Base-by-base conservation (phyloP, 2,329 filamentous ascomycete genomes). In the Polytolypa hystricis region DNA sequence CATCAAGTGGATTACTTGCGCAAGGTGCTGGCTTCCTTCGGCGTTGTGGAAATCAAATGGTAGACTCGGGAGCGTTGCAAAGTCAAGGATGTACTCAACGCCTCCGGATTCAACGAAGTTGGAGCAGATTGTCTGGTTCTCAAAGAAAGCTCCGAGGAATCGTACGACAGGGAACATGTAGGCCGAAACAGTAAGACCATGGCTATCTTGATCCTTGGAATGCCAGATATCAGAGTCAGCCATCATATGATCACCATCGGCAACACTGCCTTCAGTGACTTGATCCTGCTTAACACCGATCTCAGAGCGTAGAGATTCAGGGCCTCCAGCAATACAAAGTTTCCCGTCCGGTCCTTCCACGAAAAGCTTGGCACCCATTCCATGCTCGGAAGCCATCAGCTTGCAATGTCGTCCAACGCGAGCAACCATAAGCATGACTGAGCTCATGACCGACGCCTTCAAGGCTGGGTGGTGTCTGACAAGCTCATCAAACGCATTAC, bases 401-500 rank as follows among this genome's bases (percentile, higher is more conserved):
- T 75, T 74, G 45, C 81, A 85, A 16, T 95, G 65, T 45, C 81
- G 71, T 27, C 78, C 75, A 23, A 98, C 81, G 36, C 85, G 77
- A 21, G 79, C 79, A 42, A 94, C 76, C 84, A 96, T 93, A 44
- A 86, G 79, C 41, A 93, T 73, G 11, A 94, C 77, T n/a, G 84
- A 81, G 44, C 82, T 80, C 43, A 89, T 77, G 41, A 98, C 91
- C 3, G 79, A 73, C 7, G 73, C 72, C 47, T 87, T 84, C 30
- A 99, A 65, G 15, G 76, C 71, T 1, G 93, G 91, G 51, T 99
- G 91, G 54, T 99, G 91, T 27, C 91, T 79, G 35, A 89, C 82
- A 41, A 99, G 71, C 59, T 99, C 91, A 56, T 99, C 91, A 52
- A 98, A 95, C 27, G 79, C 82, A 17, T 74, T 74, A 8, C 91